Evolutionary conservation across 345 rosid genomes (phyloP).

Genomic region (Arabidopsis suecica): DNA sequence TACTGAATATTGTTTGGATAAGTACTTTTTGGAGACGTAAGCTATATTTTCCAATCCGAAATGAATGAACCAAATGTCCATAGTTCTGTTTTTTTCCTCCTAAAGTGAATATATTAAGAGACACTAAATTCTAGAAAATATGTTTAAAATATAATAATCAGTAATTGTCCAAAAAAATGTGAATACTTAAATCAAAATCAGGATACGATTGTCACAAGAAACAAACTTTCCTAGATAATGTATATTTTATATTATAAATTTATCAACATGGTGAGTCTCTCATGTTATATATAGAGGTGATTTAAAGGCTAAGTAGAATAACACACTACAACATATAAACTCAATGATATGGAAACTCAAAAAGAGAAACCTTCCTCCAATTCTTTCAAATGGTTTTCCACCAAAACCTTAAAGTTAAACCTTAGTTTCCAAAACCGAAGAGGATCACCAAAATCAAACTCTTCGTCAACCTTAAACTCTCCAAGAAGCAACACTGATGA

Average conservation of each 20-base stretch:
- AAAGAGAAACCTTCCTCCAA: slow-evolving; percentile 36
- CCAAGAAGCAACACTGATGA: slow-evolving; percentile 32
- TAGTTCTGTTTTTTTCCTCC: not conserved
- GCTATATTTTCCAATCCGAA: not conserved
- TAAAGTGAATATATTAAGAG: not conserved
- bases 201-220: slow-evolving; percentile 17
- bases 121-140: not conserved
- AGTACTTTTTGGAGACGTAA: not conserved
- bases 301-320: not conserved
- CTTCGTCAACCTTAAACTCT: slow-evolving; percentile 36
- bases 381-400: slow-evolving; percentile 44
- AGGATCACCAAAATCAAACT: slow-evolving; percentile 37
- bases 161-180: not conserved
- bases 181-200: slow-evolving; percentile 13
- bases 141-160: not conserved
- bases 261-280: not conserved
- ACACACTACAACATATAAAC: slow-evolving; percentile 27
- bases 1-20: not conserved
- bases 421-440: slow-evolving; percentile 40
- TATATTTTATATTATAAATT: not conserved
- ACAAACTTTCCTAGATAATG: slow-evolving; percentile 25
- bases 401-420: slow-evolving; percentile 39
- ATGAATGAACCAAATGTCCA: slow-evolving; percentile 9
- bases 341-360: slow-evolving; percentile 40
- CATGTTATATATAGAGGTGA: slow-evolving; percentile 37